Evolutionary conservation across 768 basidiomycete genomes (phyloP).

Genomic region (Cantharellus anzutake): DNA sequence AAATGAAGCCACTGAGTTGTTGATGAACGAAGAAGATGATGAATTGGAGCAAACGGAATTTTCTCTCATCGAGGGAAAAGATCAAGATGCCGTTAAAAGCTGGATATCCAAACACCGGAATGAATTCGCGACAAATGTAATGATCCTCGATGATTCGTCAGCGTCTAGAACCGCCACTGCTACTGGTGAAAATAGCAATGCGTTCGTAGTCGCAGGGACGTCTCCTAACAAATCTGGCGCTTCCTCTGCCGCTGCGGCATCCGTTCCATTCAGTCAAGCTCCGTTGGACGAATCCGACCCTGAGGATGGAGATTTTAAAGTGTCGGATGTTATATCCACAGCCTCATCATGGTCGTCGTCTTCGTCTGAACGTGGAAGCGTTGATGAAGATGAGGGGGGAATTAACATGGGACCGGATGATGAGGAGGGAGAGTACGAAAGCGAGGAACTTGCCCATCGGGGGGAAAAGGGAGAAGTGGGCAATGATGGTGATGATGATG

Average conservation of each 20-base stretch:
- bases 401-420: conserved; percentile 16
- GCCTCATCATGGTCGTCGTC: conserved; percentile 4
- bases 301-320: neutral
- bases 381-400: conserved; percentile 6
- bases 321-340: neutral
- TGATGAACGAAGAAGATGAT: conserved; percentile 18
- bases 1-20: neutral
- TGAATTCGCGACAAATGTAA: conserved; percentile 28
- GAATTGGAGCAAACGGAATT: conserved; percentile 42
- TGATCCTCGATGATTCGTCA: neutral
- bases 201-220: neutral
- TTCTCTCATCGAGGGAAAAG: conserved; percentile 49
- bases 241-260: neutral
- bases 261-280: neutral
- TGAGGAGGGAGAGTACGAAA: conserved; percentile 27
- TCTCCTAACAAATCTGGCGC: neutral
- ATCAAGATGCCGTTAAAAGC: conserved; percentile 40
- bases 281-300: neutral
- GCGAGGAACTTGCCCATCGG: conserved; percentile 19
- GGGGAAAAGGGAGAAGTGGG: neutral
- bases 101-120: conserved; percentile 45
- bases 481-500: neutral
- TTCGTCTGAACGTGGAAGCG: neutral
- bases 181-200: neutral
- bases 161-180: neutral